Base-by-base conservation (phyloP, 2,329 filamentous ascomycete species). In the Phaeosphaeriaceae sp. region DNA sequence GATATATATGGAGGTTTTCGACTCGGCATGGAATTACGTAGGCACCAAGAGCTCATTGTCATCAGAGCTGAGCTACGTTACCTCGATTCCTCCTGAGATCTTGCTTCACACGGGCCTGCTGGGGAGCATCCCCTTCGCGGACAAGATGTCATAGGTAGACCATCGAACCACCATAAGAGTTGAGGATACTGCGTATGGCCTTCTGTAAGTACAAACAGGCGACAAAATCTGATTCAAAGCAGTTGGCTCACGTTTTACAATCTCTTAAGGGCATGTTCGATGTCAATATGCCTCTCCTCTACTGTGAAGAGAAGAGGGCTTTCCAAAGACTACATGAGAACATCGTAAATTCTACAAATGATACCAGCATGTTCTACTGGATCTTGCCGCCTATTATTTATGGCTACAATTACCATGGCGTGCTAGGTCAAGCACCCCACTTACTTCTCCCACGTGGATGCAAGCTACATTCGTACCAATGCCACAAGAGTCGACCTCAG, bases 151-250 rank as follows among this genome's bases (percentile, higher is more conserved):
- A 11, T 70, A 65, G 68, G 60, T 57, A n/a, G 41, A 51, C 19
- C n/a, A n/a, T 1, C 50, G 68, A 22, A 21, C 56, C 13, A 67
- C 65, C 0, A 62, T 48, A 44, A 27, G 41, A 9, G 22, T 46
- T 31, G 63, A 67, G 42, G 63, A 67, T 45, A 57, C 46, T 19
- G 63, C 60, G 13, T 67, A 66, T 42, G 63, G 45, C 15, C 42
- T 67, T 3, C 42, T 65, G 40, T 42, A 42, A 42, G 6, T 42
- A 10, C 17, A 17, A 19, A 42, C 19, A 17, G 17, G 4, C 19
- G 40, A n/a, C n/a, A n/a, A n/a, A n/a, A n/a, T n/a, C n/a, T n/a
- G n/a, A n/a, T n/a, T n/a, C n/a, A n/a, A n/a, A n/a, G n/a, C n/a
- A n/a, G n/a, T n/a, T n/a, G n/a, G n/a, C n/a, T n/a, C n/a, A n/a